phyloP scores from a whole-genome alignment of 106 monocot genomes.

The Acanthochlamys bracteata region DNA sequence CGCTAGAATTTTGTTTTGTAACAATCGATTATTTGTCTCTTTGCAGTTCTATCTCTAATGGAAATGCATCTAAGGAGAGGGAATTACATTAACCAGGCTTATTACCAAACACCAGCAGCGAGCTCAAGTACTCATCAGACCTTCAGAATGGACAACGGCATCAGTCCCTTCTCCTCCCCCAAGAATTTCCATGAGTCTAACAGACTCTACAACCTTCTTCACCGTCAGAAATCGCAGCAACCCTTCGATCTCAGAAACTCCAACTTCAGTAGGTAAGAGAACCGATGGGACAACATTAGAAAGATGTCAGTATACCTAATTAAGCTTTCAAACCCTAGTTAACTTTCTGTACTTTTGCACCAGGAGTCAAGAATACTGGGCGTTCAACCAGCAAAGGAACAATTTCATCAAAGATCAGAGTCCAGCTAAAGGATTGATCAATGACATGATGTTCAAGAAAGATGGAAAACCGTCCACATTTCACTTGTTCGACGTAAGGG shows the following conservation, averaged over 20 bases:
- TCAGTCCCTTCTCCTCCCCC: constrained; percentile 4
- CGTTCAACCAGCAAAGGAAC: constrained; percentile 38
- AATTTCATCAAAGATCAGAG: constrained; percentile 27
- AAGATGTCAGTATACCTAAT: too few species aligned
- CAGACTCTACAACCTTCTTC: constrained; percentile 22
- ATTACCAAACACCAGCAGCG: constrained; percentile 29
- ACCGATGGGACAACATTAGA: neutral
- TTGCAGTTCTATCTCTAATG: constrained; percentile 29
- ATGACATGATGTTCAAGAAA: constrained; percentile 46
- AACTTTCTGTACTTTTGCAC: neutral
- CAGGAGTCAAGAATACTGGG: constrained; percentile 45
- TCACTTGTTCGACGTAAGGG: constrained; percentile 55
- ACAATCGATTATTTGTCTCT: too few species aligned
- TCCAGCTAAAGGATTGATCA: constrained; percentile 37
- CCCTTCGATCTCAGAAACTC: constrained; percentile 26
- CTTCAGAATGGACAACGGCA: constrained; percentile 25
- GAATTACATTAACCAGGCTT: constrained; percentile 19
- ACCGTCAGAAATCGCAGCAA: constrained; percentile 19
- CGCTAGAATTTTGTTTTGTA: neutral
- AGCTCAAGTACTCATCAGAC: constrained; percentile 8
- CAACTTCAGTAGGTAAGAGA: constrained; percentile 23
- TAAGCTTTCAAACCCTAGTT: constrained; percentile 1
- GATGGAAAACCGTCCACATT: constrained; percentile 34
- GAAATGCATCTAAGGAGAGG: constrained; percentile 32
- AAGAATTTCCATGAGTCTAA: constrained; percentile 19